Evolutionary conservation across 176 grass and related monocot genomes (phyloP), one percentile per base, ranked within the genome.

Genomic region (Miscanthus lutarioriparius): DNA sequence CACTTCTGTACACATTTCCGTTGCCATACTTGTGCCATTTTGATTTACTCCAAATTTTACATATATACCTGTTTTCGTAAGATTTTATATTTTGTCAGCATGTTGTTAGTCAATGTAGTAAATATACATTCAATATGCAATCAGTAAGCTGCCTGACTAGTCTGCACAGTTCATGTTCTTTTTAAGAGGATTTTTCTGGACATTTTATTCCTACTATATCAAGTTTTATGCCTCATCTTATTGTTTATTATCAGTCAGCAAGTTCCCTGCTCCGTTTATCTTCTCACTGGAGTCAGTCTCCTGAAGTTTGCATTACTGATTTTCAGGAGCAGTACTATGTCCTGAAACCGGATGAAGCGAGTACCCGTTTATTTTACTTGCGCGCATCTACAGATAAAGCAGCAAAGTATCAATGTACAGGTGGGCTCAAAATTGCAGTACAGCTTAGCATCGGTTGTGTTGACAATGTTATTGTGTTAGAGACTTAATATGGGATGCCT

Each of bases 251-350:
- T 70, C 17, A 64, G 64, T 49, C n/a, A 27, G 13, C 41, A 17
- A 38, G 23, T 77, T 49, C 30, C 65, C 4, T 86, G 13, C 35
- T 67, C 13, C 53, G 10, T 36, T 89, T 78, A 27, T 58, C 10
- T 47, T 48, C 45, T 80, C 6, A 79, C 37, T 59, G 17, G 48
- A 58, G 45, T 79, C 19, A 12, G 48, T 62, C 17, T 54, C 83
- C 59, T 78, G 28, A 78, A 65, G 10, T 38, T 54, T 78, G 6
- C 37, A 14, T 41, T 82, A 82, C 33, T 86, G 10, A 72, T 84
- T 82, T 84, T 68, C 86, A 98, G 96, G 96, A 98, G 82, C 93
- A 98, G 76, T 93, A 69, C 85, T 93, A 93, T 79, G 87, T 89
- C 83, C 80, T 98, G 87, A 98, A 97, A 88, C 83, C 96, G 40